Percentiles rank a stretch among this genome's conserved stretches.
Evolutionary conservation across 768 basidiomycete species (phyloP).

Genomic region (Gautieria morchelliformis): DNA sequence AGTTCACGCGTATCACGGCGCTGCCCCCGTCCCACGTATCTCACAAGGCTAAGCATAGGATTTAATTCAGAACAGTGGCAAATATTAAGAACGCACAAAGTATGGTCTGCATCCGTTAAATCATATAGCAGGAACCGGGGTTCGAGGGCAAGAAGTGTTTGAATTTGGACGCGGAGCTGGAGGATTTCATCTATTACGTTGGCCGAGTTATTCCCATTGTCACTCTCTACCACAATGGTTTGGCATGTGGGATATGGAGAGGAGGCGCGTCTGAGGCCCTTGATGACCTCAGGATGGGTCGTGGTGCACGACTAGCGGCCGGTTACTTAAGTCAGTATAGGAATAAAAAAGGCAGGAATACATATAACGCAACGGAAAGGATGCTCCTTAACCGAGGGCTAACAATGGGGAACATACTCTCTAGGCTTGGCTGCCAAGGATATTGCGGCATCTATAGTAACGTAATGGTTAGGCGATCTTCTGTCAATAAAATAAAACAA

Average conservation of each 20-base stretch:
- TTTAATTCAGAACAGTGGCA: background rate
- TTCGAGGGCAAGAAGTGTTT: conserved; percentile 1
- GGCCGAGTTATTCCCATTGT: background rate
- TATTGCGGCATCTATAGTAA: background rate
- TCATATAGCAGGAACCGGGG: conserved; percentile 1
- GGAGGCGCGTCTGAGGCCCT: background rate
- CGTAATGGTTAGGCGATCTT: background rate
- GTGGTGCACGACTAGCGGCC: background rate
- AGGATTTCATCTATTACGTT: conserved; percentile 1
- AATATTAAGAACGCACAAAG: background rate
- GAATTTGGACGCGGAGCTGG: conserved; percentile 1
- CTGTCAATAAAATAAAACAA: background rate
- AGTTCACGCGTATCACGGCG: background rate
- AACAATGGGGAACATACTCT: background rate
- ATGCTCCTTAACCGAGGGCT: background rate
- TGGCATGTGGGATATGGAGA: background rate
- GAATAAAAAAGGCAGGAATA: background rate
- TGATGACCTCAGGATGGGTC: background rate
- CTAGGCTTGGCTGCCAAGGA: conserved; percentile 5
- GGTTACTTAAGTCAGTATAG: background rate
- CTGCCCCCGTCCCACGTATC: background rate
- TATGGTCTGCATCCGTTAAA: background rate
- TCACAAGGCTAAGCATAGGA: background rate
- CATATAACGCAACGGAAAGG: background rate
- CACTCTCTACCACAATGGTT: background rate